Conservation (phyloP, 2,329 filamentous ascomycete genomes). For the Penicillium fuscoglaucum region DNA sequence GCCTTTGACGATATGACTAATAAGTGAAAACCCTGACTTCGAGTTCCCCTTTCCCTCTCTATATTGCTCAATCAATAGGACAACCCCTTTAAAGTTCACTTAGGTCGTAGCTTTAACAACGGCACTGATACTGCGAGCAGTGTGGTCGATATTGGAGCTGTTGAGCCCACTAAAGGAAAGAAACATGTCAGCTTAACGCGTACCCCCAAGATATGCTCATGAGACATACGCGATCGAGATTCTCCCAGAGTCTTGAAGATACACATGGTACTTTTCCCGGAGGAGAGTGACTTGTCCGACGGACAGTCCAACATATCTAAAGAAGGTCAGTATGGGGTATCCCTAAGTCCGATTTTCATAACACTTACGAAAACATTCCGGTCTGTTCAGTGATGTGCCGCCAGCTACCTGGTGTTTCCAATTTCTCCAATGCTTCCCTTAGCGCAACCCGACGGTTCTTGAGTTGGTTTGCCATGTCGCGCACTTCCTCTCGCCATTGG, state of each 20-base stretch:
- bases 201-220: background rate
- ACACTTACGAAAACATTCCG: constrained; percentile 20
- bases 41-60: background rate
- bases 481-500: constrained; percentile 15
- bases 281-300: constrained; percentile 15
- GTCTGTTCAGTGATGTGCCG: constrained; percentile 16
- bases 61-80: no score
- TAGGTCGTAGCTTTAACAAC: constrained; percentile 12
- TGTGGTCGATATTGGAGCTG: constrained; percentile 14
- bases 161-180: constrained; percentile 14
- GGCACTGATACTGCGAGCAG: constrained; percentile 16
- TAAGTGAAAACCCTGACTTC: no score
- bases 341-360: background rate
- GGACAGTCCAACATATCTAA: constrained; percentile 16
- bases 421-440: constrained; percentile 7
- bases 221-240: constrained; percentile 19
- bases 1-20: background rate
- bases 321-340: constrained; percentile 3
- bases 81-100: background rate
- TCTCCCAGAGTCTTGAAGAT: constrained; percentile 18
- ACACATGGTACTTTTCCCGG: constrained; percentile 14
- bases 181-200: background rate
- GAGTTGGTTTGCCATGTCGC: constrained; percentile 12
- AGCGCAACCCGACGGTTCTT: constrained; percentile 9
- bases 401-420: constrained; percentile 19